Evolutionary conservation across 495 filamentous ascomycete species (phyloP).

Genomic region (Trichocladium antarcticum): DNA sequence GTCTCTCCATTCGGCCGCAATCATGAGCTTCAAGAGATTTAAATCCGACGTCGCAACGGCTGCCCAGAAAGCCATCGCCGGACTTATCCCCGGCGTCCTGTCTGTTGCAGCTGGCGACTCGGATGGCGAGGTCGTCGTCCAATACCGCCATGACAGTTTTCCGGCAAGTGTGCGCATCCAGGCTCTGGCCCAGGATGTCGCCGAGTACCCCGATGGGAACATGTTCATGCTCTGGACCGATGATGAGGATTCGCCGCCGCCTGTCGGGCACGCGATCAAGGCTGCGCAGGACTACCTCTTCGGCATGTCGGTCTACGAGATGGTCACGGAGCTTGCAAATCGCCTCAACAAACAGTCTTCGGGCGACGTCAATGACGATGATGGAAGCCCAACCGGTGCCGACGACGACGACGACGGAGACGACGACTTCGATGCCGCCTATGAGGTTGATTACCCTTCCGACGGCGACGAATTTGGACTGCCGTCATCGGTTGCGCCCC

Average conservation of each 20-base stretch:
- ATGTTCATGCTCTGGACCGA: conserved; percentile 49
- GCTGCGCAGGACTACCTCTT: conserved; percentile 14
- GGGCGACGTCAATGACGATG: conserved; percentile 26
- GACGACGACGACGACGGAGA: conserved; percentile 25
- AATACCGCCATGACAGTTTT: conserved; percentile 15
- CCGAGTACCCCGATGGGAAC: conserved; percentile 55
- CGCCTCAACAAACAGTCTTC: conserved; percentile 26
- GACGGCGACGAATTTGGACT: conserved; percentile 21
- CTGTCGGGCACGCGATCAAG: conserved; percentile 2
- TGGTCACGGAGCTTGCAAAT: conserved; percentile 35
- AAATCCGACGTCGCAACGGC: conserved; percentile 23
- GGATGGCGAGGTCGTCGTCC: conserved; percentile 25
- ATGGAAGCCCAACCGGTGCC: conserved; percentile 25
- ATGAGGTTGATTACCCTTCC: conserved; percentile 23
- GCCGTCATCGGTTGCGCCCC: neutral
- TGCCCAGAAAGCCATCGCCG: conserved; percentile 18
- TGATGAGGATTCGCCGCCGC: conserved; percentile 32
- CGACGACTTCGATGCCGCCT: conserved; percentile 18
- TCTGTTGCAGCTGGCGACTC: conserved; percentile 14
- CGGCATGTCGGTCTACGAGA: conserved; percentile 37
- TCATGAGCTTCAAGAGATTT: conserved; percentile 28
- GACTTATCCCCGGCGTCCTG: conserved; percentile 15
- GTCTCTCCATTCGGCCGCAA: neutral
- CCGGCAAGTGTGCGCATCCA: conserved; percentile 15
- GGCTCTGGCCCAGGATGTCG: conserved; percentile 34